Evolutionary conservation across 2,329 filamentous ascomycete genomes (phyloP), one percentile per base, ranked within the genome.

Genomic region (Epichloe glyceriae): DNA sequence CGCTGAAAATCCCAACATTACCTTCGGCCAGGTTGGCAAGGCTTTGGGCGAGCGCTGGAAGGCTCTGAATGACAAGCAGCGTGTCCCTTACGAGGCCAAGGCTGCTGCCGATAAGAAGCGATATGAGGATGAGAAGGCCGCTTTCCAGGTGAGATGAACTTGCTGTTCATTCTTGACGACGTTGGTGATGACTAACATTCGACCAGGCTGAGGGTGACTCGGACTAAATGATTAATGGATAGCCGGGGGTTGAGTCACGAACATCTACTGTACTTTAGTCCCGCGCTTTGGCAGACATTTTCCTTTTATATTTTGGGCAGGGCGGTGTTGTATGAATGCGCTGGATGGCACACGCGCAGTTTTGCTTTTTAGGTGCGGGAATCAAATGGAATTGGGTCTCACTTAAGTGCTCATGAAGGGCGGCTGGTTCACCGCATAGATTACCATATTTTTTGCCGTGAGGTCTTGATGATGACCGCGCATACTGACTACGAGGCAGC

Each of bases 1-100:
- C 63, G 89, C 95, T 69, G 91, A 97, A 73, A 97, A 97, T 80
- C 91, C 91, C 39, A 91, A 90, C 63, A 95, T 97, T 74, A 85
- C 86, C 61, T 98, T 98, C 73, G 93, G 88, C 85, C 90, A 97
- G 73, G 91, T 98, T 64, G 93, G 93, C 75, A 97, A 97, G 82
- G 79, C 93, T 64, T 88, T 98, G 54, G 93, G 93, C 73, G 90
- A 96, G 81, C 86, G 86, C 76, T 98, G 93, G 93, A 98, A 98
- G 88, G 86, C 84, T 54, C 79, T 98, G 58, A 87, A 80, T 71
- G 88, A 95, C 61, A 88, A 93, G 79, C 88, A 97, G 72, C 89
- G 91, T 63, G 74, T 78, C 56, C 93, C 93, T 11, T 98, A 97
- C 65, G 91, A 97, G 74, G 86, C 88, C 68, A 97, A 97, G 85